These are phyloP conservation scores for Turritis glabra DNA, from an alignment of 345 rosid genomes.

Conservation along the genomic window DNA sequence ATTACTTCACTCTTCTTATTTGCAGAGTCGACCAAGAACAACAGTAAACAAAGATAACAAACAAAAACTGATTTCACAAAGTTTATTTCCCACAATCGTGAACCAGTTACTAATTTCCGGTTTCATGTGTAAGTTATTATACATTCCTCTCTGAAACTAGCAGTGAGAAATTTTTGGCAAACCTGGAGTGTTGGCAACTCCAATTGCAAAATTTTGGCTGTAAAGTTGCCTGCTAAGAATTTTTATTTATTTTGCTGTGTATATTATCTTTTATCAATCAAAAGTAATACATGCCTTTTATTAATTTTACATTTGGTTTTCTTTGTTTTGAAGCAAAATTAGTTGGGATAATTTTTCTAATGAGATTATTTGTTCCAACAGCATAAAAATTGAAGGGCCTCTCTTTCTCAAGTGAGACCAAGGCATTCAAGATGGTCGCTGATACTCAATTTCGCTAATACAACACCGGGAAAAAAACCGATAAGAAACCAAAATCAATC, in stretches of 20 bases:
- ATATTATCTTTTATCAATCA: neutral
- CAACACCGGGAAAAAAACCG: neutral
- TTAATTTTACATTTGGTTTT: no score
- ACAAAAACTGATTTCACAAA: neutral
- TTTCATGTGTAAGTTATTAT: neutral
- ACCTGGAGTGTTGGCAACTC: neutral
- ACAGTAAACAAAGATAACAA: conserved; percentile 30
- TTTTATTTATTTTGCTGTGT: neutral
- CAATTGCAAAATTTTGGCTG: conserved; percentile 21
- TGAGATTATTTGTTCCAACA: neutral
- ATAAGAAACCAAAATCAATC: neutral
- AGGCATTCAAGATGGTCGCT: no score
- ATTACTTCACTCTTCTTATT: conserved; percentile 1
- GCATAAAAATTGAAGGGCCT: neutral
- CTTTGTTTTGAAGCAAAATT: neutral
- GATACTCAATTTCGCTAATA: neutral
- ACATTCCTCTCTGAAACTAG: conserved; percentile 10
- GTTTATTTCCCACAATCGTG: neutral
- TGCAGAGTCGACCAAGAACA: conserved; percentile 33
- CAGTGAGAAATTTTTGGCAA: neutral
- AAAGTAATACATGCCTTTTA: neutral
- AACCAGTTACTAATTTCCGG: neutral
- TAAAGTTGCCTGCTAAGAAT: conserved; percentile 4
- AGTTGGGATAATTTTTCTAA: neutral
- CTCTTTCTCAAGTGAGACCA: no score